phyloP scores from a whole-genome alignment of 2,329 filamentous ascomycete genomes.

The Sporothrix pseudoabietina region DNA sequence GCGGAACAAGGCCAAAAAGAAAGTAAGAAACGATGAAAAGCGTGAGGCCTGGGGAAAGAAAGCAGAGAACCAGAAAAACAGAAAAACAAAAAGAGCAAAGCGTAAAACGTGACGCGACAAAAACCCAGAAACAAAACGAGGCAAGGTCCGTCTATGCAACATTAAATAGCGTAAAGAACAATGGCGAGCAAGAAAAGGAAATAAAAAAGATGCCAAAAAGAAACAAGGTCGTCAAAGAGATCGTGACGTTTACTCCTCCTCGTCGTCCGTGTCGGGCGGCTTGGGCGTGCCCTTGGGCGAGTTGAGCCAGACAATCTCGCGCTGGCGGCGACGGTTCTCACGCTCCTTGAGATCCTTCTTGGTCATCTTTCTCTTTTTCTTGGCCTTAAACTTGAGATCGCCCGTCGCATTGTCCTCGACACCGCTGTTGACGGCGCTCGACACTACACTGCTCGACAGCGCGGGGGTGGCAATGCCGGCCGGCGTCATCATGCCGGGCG shows the following conservation, averaged over 20 bases:
- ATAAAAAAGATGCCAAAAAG: not conserved
- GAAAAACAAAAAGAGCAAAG: not conserved
- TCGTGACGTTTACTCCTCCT: constrained; percentile 43
- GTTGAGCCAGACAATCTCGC: constrained; percentile 84
- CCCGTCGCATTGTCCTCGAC: constrained; percentile 68
- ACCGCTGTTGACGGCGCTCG: constrained; percentile 75
- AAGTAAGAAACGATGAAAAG: not conserved
- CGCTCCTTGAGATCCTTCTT: constrained; percentile 94
- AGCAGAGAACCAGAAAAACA: not conserved
- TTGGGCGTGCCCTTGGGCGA: constrained; percentile 81
- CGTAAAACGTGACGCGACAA: constrained; percentile 6
- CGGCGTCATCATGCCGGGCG: constrained; percentile 52
- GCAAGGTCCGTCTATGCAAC: constrained; percentile 21
- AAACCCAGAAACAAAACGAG: not conserved
- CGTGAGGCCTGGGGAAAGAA: not conserved
- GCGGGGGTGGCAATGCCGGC: constrained; percentile 54
- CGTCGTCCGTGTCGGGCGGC: constrained; percentile 76
- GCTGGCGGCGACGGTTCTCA: constrained; percentile 80
- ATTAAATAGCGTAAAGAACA: constrained; percentile 17
- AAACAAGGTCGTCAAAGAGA: not conserved
- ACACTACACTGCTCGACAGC: constrained; percentile 57
- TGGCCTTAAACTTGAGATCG: constrained; percentile 80
- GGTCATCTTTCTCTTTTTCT: constrained; percentile 99
- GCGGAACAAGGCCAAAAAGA: constrained; percentile 2
- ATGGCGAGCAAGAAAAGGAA: not conserved